A percentile compares a stretch with the other conserved stretches of the same genome.
Evolutionary conservation across 2,329 filamentous ascomycete genomes (phyloP).

Genomic region (Ophiostoma montium): DNA sequence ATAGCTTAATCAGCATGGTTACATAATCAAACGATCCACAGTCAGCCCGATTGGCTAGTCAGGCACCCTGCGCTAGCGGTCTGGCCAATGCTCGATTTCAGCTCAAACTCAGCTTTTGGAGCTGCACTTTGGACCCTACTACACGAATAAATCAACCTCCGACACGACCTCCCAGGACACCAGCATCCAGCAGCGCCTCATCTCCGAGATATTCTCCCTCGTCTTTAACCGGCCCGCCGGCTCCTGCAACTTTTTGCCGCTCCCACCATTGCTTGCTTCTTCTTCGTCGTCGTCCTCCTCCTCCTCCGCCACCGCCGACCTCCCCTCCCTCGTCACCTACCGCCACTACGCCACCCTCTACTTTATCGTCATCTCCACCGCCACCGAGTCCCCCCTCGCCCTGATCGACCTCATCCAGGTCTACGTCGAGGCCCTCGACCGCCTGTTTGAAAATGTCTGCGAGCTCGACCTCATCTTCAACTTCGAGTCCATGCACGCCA

Average conservation of each 20-base stretch:
- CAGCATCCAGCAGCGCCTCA: constrained; percentile 88
- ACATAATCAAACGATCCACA: too few species aligned
- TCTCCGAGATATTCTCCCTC: constrained; percentile 92
- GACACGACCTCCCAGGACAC: too few species aligned
- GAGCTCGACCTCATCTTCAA: constrained; percentile 98
- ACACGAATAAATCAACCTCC: too few species aligned
- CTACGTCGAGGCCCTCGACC: constrained; percentile 89
- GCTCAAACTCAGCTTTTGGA: too few species aligned
- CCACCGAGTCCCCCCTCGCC: constrained; percentile 88
- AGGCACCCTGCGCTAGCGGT: neutral
- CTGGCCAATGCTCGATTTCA: neutral
- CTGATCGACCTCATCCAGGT: constrained; percentile 96
- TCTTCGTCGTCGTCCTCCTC: constrained; percentile 49
- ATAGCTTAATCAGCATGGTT: too few species aligned
- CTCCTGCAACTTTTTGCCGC: constrained; percentile 91
- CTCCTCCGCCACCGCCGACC: constrained; percentile 60
- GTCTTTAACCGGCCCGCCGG: constrained; percentile 84
- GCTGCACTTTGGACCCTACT: too few species aligned
- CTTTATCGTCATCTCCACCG: constrained; percentile 95
- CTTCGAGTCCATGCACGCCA: constrained; percentile 89
- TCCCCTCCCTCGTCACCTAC: constrained; percentile 91
- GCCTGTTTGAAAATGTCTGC: constrained; percentile 96
- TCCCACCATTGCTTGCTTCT: constrained; percentile 49
- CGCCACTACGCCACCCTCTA: constrained; percentile 96
- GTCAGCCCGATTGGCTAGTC: too few species aligned